Evolutionary conservation across 257 asterid species (phyloP).

Genomic region (Plectranthus barbatus): DNA sequence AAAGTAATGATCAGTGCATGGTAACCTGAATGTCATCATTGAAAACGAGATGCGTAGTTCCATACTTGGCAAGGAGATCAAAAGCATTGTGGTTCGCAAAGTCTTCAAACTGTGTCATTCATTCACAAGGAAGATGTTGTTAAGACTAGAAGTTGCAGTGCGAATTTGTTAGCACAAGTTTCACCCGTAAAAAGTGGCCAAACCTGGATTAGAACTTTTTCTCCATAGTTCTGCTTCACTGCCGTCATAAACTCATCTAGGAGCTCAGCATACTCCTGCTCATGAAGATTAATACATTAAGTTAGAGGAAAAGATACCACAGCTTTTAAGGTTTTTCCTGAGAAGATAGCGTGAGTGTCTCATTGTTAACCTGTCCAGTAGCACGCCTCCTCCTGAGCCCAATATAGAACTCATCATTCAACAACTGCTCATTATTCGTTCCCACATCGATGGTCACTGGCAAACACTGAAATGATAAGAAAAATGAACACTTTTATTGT

Average conservation of each 20-base stretch:
- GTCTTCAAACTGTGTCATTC: constrained; percentile 72
- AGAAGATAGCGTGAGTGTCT: background rate
- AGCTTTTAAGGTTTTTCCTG: background rate
- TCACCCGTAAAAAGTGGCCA: background rate
- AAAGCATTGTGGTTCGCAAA: constrained; percentile 97
- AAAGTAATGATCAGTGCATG: background rate
- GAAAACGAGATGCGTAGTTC: constrained; percentile 84
- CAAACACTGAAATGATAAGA: constrained; percentile 50
- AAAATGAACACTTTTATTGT: background rate
- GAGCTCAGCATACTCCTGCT: constrained; percentile 85
- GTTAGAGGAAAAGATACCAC: background rate
- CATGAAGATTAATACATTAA: constrained; percentile 1
- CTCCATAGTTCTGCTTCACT: constrained; percentile 86
- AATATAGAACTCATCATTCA: constrained; percentile 84
- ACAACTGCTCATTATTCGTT: constrained; percentile 70
- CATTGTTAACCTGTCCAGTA: constrained; percentile 65
- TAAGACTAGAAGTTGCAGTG: constrained; percentile 10
- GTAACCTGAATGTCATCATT: constrained; percentile 92
- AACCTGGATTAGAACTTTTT: constrained; percentile 92
- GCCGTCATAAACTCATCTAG: constrained; percentile 86
- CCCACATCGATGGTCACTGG: constrained; percentile 95
- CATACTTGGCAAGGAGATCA: constrained; percentile 86
- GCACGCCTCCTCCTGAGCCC: constrained; percentile 92
- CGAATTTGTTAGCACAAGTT: background rate
- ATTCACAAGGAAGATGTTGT: background rate